Evolutionary conservation across 352 stramenopile genomes (phyloP), one percentile per base, ranked within the genome.

Genomic region (Globisporangium apiculatum): DNA sequence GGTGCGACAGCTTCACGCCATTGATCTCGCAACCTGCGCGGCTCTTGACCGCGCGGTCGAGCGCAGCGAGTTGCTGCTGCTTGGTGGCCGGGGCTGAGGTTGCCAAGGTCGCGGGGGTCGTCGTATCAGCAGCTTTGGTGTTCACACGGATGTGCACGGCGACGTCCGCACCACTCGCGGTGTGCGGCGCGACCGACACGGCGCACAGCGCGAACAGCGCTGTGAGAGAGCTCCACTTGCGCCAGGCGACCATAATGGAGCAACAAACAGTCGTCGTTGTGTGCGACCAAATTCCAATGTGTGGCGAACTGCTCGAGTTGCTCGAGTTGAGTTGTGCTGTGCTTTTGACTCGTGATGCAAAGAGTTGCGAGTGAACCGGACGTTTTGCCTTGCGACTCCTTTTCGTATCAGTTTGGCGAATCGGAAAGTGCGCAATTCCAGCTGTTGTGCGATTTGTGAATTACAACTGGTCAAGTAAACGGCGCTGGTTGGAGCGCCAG

Each of bases 1-100:
- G 76, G 63, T 89, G 78, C 37, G 65, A 67, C 58, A 89, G 61
- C 52, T 51, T 65, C 57, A 89, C 62, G 54, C 75, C 76, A 58
- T 73, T 83, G 53, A 87, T 69, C 40, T 79, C 60, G 58, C 78
- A 89, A 60, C 78, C 72, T 51, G 14, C 5, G 53, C 54, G 18
- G 48, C 38, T 5, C 8, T 14, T 3, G 51, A 12, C 1, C 40
- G 18, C 11, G 51, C 38, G 52, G 1, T 66, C 53, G 24, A 40
- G 55, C 11, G 43, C 53, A 6, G 38, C 43, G 37, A 48, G 42
- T 38, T 43, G 15, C 40, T 31, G 7, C 8, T 31, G 24, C 24
- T 31, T 40, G 15, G 12, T n/a, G 10, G 53, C 38, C 7, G 31
- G 24, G 7, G 60, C 53, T 1, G 18, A 10, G 15, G 51, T 37